Conservation (phyloP, 2,329 filamentous ascomycete genomes). For the Mycosphaerella sp. region DNA sequence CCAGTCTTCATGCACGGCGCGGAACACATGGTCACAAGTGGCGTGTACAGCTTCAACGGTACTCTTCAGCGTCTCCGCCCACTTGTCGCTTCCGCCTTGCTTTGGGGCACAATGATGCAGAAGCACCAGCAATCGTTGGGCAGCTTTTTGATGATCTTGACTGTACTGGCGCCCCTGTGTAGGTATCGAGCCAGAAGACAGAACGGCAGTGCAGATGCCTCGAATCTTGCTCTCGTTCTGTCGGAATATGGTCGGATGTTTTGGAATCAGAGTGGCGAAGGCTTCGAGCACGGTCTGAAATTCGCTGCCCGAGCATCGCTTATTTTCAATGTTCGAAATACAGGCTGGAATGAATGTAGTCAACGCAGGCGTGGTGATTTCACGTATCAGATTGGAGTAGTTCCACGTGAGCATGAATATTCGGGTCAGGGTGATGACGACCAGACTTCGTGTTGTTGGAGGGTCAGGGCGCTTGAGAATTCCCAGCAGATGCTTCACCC, state of each 20-base stretch:
- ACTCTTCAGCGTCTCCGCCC: constrained; percentile 60
- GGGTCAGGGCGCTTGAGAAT: constrained; percentile 78
- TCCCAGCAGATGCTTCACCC: constrained; percentile 69
- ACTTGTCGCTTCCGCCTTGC: constrained; percentile 69
- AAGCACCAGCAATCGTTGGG: constrained; percentile 61
- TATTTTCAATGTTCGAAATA: constrained; percentile 53
- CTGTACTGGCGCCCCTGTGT: constrained; percentile 17
- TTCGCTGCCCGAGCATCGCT: constrained; percentile 30
- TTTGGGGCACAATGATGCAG: constrained; percentile 78
- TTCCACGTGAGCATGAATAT: constrained; percentile 79
- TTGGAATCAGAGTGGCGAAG: constrained; percentile 65
- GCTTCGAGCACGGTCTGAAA: constrained; percentile 65
- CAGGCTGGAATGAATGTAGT: constrained; percentile 68
- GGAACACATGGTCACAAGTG: constrained; percentile 70
- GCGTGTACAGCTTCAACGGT: constrained; percentile 61
- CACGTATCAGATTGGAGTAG: constrained; percentile 75
- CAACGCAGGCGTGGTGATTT: constrained; percentile 79
- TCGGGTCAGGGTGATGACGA: constrained; percentile 68
- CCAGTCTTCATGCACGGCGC: constrained; percentile 76
- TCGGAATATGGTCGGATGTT: constrained; percentile 77
- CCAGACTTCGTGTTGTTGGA: constrained; percentile 66
- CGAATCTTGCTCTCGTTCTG: constrained; percentile 63
- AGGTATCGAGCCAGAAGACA: constrained; percentile 25
- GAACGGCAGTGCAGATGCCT: constrained; percentile 19
- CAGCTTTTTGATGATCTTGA: constrained; percentile 38